Evolutionary conservation across 2,329 filamentous ascomycete genomes (phyloP).

Genomic region (Lomentospora prolificans): DNA sequence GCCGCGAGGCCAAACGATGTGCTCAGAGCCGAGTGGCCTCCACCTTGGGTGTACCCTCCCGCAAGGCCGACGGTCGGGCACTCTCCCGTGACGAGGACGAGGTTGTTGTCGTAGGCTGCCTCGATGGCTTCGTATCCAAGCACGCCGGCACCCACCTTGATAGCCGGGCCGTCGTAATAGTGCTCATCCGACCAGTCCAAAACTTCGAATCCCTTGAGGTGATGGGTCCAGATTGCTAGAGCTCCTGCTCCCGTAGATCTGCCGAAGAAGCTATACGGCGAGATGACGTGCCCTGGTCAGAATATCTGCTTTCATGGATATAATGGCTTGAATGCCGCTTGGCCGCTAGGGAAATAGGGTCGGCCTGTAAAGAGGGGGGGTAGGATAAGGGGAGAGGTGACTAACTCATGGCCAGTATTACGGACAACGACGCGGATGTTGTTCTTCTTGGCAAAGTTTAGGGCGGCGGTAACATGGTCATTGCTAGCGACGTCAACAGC

Average conservation of each 20-base stretch:
- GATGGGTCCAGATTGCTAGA: conserved; percentile 28
- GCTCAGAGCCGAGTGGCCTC: conserved; percentile 44
- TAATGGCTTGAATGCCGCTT: too few relatives aligned
- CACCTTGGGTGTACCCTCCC: conserved; percentile 51
- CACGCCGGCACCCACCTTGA: conserved; percentile 46
- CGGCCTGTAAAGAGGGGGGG: neutral
- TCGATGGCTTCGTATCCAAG: conserved; percentile 42
- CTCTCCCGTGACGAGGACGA: conserved; percentile 42
- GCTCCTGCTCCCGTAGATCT: conserved; percentile 24
- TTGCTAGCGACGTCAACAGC: conserved; percentile 22
- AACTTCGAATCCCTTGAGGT: conserved; percentile 23
- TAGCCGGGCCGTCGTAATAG: conserved; percentile 33
- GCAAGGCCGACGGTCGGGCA: conserved; percentile 45
- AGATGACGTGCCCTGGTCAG: too few relatives aligned
- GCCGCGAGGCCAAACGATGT: conserved; percentile 48
- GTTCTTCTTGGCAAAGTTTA: conserved; percentile 27
- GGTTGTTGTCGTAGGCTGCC: conserved; percentile 32
- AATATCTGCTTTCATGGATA: too few relatives aligned
- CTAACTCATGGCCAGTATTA: conserved; percentile 22
- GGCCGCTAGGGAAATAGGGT: neutral
- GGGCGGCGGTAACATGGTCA: conserved; percentile 20
- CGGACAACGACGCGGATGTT: conserved; percentile 25
- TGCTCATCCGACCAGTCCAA: conserved; percentile 14
- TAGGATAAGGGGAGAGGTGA: neutral
- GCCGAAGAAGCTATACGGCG: conserved; percentile 23